Evolutionary conservation across 208 protist genomes (phyloP).

Genomic region (Crithidia fasciculata): DNA sequence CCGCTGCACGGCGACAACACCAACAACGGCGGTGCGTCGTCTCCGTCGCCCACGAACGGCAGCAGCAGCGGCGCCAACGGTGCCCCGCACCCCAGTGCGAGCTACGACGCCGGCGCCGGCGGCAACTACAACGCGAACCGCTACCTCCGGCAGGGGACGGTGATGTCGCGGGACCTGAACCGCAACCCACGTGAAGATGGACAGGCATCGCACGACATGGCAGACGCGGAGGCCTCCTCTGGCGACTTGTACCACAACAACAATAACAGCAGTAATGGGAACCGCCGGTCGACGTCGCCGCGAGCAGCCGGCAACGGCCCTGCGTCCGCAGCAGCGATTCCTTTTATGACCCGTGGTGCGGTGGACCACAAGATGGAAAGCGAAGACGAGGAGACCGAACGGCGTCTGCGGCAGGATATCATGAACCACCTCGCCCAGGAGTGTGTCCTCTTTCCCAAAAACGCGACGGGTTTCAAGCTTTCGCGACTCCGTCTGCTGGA

Average conservation of each 20-base stretch:
- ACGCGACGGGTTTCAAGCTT: slow-evolving; percentile 61
- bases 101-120: not conserved
- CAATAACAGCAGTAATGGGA: not conserved
- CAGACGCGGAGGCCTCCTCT: not conserved
- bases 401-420: slow-evolving; percentile 66
- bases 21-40: not conserved
- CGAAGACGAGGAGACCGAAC: slow-evolving; percentile 61
- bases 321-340: slow-evolving; percentile 8
- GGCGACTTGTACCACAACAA: not conserved
- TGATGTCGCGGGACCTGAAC: slow-evolving; percentile 33
- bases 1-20: not conserved
- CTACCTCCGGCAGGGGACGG: slow-evolving; percentile 16
- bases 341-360: slow-evolving; percentile 24
- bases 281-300: not conserved
- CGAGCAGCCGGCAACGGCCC: not conserved
- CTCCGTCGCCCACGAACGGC: not conserved
- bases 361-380: slow-evolving; percentile 33
- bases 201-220: slow-evolving; percentile 28
- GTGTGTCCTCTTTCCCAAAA: slow-evolving; percentile 65
- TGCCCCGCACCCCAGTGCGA: not conserved
- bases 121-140: slow-evolving; percentile 10
- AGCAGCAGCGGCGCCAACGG: not conserved
- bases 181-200: slow-evolving; percentile 38
- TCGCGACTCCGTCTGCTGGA: slow-evolving; percentile 73
- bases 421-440: slow-evolving; percentile 67